Evolutionary conservation across 345 rosid species (phyloP), one percentile per base, ranked within the genome.

Genomic region (Salix brachista): DNA sequence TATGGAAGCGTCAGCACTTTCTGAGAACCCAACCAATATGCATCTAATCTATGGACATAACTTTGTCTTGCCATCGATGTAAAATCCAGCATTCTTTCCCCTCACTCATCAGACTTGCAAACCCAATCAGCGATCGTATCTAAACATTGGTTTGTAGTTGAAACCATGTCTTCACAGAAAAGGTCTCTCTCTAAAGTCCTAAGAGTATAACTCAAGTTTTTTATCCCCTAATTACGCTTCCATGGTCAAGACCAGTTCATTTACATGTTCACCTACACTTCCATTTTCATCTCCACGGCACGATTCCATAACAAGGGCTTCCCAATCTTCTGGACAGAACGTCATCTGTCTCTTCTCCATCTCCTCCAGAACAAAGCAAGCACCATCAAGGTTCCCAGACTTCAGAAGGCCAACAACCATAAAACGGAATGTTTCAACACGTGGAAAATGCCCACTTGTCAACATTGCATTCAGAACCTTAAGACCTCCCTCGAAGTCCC

Each of bases 401-500:
- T 69, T 83, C 19, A 90, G 64, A 70, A 93, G 71, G 54, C 97
- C 99, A 44, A 65, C 71, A 83, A 88, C 77, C 85, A 90, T 70
- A 79, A 75, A 76, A 30, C 67, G 73, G 77, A 90, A 88, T 3
- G 94, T 87, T 78, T 85, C 90, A 23, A 78, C 77, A 16, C 86
- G 89, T 3, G 99, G 96, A 81, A 79, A 82, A 77, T 95, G 92
- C 84, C 81, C 78, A 78, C 90, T 84, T 25, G 76, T 80, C 79
- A 91, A 82, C 97, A 93, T 89, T 50, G 90, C 94, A 79, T 66
- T 93, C 80, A 95, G 86, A 82, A 89, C 82, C 80, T 82, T 91
- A 88, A 95, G 83, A 41, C 88, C 91, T 5, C 90, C 86, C 61
- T 91, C 93, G 67, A 89, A 95, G 87, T 94, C 94, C 26, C 80